Base-by-base conservation (phyloP, 129 eudicot species). In the Tagetes patula region DNA sequence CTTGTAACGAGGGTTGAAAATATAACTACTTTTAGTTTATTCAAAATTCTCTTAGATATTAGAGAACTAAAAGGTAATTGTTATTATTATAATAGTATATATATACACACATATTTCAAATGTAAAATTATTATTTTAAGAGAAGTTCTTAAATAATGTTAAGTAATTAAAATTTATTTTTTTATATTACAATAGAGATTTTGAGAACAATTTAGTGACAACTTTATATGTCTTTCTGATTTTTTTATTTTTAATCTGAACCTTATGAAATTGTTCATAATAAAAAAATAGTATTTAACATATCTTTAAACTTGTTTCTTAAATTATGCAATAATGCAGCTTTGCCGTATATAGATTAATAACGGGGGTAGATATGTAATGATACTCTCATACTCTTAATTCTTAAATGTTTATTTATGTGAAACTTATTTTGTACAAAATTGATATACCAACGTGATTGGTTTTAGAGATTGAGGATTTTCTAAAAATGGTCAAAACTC, bases 291-390 rank as follows among this genome's bases (percentile, higher is more conserved):
- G 13, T 9, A 47, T 8, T 11, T 47, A 8, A 9, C 52, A 10
- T 9, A 31, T 74, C 43, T 6, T 39, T 43, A 47, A 46, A 27
- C 41, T 69, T 27, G 69, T 67, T 76, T 47, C 1, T 37, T 39
- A 59, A 61, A 60, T 60, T 69, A 60, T 40, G 62, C 65, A 9
- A 61, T 8, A 8, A 47, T 61, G 37, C 31, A 11, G 38, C 9
- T 64, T 61, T 40, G 20, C 34, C 63, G 13, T 8, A 39, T 67
- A 67, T 54, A 75, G 31, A 74, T 74, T 12, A 65, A 33, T 75
- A 20, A 20, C 27, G 66, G 68, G 69, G 71, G 46, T 62, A 40
- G 71, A 70, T 39, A 60, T 70, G 76, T 40, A 40, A 69, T 37
- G 47, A 78, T 70, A 63, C 40, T 62, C 36, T 64, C 27, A 20